Evolutionary conservation across 805 yeast species (phyloP).

Genomic region (Candida argentea): DNA sequence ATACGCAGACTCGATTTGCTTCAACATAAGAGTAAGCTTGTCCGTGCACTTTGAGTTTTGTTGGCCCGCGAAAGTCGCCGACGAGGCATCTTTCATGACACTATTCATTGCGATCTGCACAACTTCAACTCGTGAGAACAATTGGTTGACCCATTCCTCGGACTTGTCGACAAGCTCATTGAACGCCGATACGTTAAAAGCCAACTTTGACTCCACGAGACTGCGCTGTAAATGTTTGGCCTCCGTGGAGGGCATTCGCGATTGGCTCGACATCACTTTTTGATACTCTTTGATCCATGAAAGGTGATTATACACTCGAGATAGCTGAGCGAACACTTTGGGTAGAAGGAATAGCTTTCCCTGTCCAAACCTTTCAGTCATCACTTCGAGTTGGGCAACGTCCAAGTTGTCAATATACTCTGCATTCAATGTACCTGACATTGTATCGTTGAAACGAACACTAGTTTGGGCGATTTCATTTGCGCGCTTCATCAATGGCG

Average conservation of each 20-base stretch:
- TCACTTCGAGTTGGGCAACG: conserved; percentile 16
- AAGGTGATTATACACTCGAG: conserved; percentile 15
- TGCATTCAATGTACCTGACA: conserved; percentile 10
- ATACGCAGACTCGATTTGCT: conserved; percentile 16
- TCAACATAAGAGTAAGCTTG: conserved; percentile 10
- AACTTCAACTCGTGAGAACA: conserved; percentile 8
- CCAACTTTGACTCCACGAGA: conserved; percentile 12
- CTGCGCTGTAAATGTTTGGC: conserved; percentile 13
- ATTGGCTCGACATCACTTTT: conserved; percentile 3
- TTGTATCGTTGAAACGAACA: conserved; percentile 11
- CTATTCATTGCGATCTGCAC: conserved; percentile 8
- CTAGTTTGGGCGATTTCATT: conserved; percentile 19
- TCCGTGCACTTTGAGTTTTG: conserved; percentile 11
- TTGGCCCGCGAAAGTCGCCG: too few species aligned
- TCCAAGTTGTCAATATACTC: conserved; percentile 10
- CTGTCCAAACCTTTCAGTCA: conserved; percentile 15
- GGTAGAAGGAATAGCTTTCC: conserved; percentile 12
- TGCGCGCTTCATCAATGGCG: conserved; percentile 21
- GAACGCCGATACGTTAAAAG: conserved; percentile 9
- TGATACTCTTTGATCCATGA: conserved; percentile 9
- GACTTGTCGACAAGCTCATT: conserved; percentile 7
- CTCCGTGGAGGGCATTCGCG: conserved; percentile 10
- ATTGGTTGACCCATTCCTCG: conserved; percentile 15
- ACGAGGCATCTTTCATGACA: conserved; percentile 11
- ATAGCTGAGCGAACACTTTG: conserved; percentile 18